phyloP scores from a whole-genome alignment of 805 yeast genomes.

The Wickerhamiella brachini region DNA sequence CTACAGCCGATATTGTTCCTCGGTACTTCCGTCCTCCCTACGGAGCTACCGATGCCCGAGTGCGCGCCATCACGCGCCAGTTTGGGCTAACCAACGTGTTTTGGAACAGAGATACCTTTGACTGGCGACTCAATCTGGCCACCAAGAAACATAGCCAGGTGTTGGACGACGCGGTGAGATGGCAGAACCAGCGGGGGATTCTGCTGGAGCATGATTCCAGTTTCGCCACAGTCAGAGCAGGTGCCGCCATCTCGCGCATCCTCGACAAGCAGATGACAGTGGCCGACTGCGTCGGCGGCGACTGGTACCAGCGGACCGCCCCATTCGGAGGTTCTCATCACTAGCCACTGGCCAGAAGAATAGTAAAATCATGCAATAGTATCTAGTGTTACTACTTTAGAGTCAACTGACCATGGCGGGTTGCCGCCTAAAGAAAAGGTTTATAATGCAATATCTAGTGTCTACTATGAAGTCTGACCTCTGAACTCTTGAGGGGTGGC shows the following conservation, averaged over 20 bases:
- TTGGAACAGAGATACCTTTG: conserved; percentile 87
- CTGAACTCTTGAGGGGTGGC: no score
- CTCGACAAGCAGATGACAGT: conserved; percentile 11
- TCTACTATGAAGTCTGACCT: no score
- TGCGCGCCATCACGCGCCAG: conserved; percentile 62
- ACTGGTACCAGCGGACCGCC: background rate
- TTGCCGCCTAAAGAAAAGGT: no score
- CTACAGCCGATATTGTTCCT: conserved; percentile 76
- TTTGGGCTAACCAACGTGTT: conserved; percentile 79
- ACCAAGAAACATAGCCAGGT: conserved; percentile 41
- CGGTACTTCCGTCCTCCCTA: conserved; percentile 95
- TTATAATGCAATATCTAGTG: no score
- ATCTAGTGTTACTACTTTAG: no score
- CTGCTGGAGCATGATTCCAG: conserved; percentile 81
- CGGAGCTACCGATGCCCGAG: conserved; percentile 84
- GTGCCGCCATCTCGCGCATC: conserved; percentile 3
- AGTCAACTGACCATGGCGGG: no score
- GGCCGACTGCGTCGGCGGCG: conserved; percentile 9
- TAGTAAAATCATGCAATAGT: no score
- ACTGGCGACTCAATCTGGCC: conserved; percentile 60
- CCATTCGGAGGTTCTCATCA: background rate
- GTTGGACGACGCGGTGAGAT: conserved; percentile 38
- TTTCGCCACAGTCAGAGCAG: conserved; percentile 53
- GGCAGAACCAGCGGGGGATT: conserved; percentile 34
- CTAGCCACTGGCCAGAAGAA: background rate